These are phyloP conservation scores for Citrus mangshanensis DNA, from an alignment of 345 rosid species.

Conservation along the genomic window DNA sequence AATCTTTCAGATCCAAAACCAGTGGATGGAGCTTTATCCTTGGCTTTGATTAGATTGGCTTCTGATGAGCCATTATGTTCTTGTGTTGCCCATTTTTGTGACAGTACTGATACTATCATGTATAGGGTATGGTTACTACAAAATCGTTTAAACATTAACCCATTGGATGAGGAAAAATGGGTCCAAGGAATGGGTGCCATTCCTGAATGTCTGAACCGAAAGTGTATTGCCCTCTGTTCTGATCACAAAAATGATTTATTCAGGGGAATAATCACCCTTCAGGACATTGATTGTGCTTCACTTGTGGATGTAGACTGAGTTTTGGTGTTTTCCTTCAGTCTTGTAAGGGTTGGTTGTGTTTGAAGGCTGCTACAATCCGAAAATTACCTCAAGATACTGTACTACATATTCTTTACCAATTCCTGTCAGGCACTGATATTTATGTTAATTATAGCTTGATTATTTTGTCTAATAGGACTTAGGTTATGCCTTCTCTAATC, in stretches of 20 bases:
- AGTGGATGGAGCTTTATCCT: slow-evolving; percentile 72
- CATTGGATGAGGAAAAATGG: slow-evolving; percentile 56
- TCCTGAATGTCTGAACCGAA: slow-evolving; percentile 55
- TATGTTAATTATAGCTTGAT: background rate
- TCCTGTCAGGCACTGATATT: background rate
- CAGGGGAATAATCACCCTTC: slow-evolving; percentile 75
- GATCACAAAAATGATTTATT: slow-evolving; percentile 61
- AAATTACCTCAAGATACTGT: background rate
- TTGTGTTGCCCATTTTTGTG: slow-evolving; percentile 78
- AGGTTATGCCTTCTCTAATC: background rate
- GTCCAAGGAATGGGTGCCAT: slow-evolving; percentile 54
- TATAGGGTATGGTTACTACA: slow-evolving; percentile 69
- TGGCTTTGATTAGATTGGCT: slow-evolving; percentile 72
- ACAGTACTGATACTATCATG: slow-evolving; percentile 43
- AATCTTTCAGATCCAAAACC: slow-evolving; percentile 80
- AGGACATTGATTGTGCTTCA: slow-evolving; percentile 60
- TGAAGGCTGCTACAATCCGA: slow-evolving; percentile 1
- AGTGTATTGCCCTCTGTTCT: slow-evolving; percentile 73
- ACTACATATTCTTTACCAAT: background rate
- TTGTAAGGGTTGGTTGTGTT: background rate
- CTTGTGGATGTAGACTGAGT: slow-evolving; percentile 53
- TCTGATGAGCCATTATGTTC: slow-evolving; percentile 53
- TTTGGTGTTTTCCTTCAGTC: background rate
- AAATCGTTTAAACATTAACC: slow-evolving; percentile 39
- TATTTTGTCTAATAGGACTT: background rate